Percentiles rank a stretch among this genome's conserved stretches.
Evolutionary conservation across 2,329 filamentous ascomycete species (phyloP).

Genomic region (Colletotrichum sp.): DNA sequence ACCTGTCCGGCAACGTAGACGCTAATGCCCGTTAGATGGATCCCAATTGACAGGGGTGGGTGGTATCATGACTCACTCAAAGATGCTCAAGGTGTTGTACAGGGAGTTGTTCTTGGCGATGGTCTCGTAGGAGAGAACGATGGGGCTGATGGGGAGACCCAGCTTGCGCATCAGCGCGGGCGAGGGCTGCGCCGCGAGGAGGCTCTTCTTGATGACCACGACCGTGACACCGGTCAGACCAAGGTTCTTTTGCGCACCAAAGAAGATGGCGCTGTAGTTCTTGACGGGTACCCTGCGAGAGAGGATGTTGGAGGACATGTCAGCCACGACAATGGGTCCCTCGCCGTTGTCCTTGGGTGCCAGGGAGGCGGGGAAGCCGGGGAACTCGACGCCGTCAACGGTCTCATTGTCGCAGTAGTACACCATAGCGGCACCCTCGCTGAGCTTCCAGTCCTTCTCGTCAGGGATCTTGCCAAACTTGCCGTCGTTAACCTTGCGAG

Average conservation of each 20-base stretch:
- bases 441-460: conserved; percentile 78
- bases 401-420: conserved; percentile 97
- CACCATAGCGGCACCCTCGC: conserved; percentile 72
- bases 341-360: conserved; percentile 63
- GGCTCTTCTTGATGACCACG: conserved; percentile 79
- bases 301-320: conserved; percentile 96
- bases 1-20: conserved; percentile 92
- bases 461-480: conserved; percentile 88
- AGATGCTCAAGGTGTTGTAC: conserved; percentile 96
- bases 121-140: conserved; percentile 82
- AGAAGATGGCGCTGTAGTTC: conserved; percentile 87
- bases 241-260: conserved; percentile 94
- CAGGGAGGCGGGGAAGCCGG: conserved; percentile 69
- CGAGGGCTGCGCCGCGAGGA: conserved; percentile 78
- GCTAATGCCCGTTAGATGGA: conserved; percentile 42
- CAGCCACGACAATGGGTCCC: conserved; percentile 80
- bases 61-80: conserved; percentile 62
- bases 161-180: conserved; percentile 75
- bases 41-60: neutral
- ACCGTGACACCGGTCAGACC: conserved; percentile 87
- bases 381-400: conserved; percentile 92
- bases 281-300: conserved; percentile 77
- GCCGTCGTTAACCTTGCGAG: conserved; percentile 68
- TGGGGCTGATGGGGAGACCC: conserved; percentile 77
- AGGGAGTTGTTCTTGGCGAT: conserved; percentile 93